phyloP scores from a whole-genome alignment of 257 asterid species.

The Solanum chaucha region DNA sequence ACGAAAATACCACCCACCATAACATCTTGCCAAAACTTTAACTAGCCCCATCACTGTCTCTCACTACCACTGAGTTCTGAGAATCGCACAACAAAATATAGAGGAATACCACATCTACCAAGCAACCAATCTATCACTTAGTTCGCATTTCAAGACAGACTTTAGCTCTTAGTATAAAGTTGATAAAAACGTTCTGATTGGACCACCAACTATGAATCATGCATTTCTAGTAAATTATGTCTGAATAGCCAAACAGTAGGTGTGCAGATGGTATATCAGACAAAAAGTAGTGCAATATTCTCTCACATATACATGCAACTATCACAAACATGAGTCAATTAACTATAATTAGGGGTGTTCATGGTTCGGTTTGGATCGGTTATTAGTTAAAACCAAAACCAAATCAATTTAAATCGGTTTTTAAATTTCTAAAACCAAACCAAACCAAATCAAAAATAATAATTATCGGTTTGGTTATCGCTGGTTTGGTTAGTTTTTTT shows the following conservation, averaged over 20 bases:
- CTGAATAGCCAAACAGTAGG: not conserved
- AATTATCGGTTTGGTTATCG: too few relatives aligned
- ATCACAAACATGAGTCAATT: not conserved
- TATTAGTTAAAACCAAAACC: too few relatives aligned
- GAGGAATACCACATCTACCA: not conserved
- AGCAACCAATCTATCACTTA: not conserved
- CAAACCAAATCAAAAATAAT: too few relatives aligned
- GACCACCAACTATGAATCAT: not conserved
- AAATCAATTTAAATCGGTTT: too few relatives aligned
- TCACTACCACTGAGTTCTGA: not conserved
- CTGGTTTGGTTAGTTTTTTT: too few relatives aligned
- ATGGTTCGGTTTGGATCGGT: too few relatives aligned
- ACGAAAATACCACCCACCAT: not conserved
- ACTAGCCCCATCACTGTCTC: not conserved
- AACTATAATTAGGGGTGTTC: not conserved
- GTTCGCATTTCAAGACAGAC: not conserved
- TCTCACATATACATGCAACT: not conserved
- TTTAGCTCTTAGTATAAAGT: not conserved
- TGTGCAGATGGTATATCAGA: not conserved
- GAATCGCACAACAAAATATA: not conserved
- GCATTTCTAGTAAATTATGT: not conserved
- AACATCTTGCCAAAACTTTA: not conserved
- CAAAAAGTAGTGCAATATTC: not conserved
- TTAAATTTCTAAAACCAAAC: too few relatives aligned
- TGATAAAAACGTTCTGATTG: not conserved